Base-by-base conservation (phyloP, 441 rosid genomes). In the Euphorbia celastroides region DNA sequence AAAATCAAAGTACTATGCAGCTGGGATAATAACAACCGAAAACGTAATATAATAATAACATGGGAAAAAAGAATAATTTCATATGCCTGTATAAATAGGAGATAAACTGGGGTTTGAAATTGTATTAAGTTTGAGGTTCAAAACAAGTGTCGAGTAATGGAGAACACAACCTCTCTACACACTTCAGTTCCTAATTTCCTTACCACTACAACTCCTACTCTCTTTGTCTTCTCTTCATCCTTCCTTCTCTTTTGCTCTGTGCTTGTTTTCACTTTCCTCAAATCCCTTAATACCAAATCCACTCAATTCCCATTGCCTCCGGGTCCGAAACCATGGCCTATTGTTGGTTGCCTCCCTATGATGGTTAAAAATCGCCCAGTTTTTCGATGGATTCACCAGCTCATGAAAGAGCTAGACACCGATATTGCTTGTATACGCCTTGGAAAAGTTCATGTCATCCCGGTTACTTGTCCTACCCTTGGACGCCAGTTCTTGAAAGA, bases 381-480 rank as follows among this genome's bases (percentile, higher is more conserved):
- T 0, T 79, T 75, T 69, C 72, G 75, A 56, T 85, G 93, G 90
- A 72, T 88, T 2, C 86, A 82, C 51, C 5, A 60, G 17, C 65
- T 76, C 62, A 84, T 84, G 90, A 75, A 83, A 17, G 74, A 82
- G 60, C 65, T 67, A 57, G 72, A 78, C 71, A n/a, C n/a, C n/a
- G n/a, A n/a, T n/a, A n/a, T n/a, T n/a, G n/a, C n/a, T n/a, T n/a
- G n/a, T n/a, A n/a, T n/a, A n/a, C n/a, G n/a, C 6, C 52, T 46
- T 4, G 52, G 52, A 46, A 12, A 46, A 13, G 52, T 46, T 46
- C 52, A 46, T 46, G 17, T 17, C 6, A 46, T 46, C 1, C n/a
- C 17, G 14, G 52, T 46, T 13, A 46, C 52, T 11, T 46, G 52
- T 46, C 62, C 62, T 59, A 9, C 30, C 81, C 75, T 88, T 31